These are phyloP conservation scores for Pseudogymnoascus sp. DNA, from an alignment of 2,329 filamentous ascomycete genomes.

Conservation along the genomic window DNA sequence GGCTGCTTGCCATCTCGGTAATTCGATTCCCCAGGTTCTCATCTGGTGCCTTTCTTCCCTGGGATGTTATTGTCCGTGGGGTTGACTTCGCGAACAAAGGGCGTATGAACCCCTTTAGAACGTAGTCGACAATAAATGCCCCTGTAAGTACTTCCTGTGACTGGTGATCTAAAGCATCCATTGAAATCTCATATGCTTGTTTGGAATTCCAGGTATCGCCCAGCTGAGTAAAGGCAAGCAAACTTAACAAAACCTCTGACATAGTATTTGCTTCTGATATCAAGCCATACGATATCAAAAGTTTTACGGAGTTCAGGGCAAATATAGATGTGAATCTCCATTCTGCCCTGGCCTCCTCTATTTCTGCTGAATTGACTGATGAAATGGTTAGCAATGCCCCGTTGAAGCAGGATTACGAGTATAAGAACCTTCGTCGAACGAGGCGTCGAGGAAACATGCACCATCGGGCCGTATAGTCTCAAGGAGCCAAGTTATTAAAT, in stretches of 20 bases:
- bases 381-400: background rate
- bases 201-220: constrained; percentile 4
- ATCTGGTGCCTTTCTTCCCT: constrained; percentile 48
- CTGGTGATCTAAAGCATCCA: background rate
- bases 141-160: background rate
- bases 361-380: background rate
- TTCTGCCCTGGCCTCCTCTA: background rate
- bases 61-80: constrained; percentile 46
- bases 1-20: constrained; percentile 29
- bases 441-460: background rate
- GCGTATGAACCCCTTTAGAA: constrained; percentile 58
- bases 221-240: background rate
- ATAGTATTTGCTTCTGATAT: background rate
- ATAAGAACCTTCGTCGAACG: background rate
- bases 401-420: background rate
- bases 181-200: background rate
- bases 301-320: background rate
- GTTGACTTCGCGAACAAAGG: constrained; percentile 57
- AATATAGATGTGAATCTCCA: constrained; percentile 2
- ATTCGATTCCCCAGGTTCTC: constrained; percentile 34
- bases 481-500: background rate
- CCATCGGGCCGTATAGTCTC: background rate
- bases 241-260: background rate
- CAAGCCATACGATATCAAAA: background rate
- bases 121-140: constrained; percentile 43